A percentile compares a stretch with the other conserved stretches of the same genome.
phyloP scores from a whole-genome alignment of 768 basidiomycete genomes.

The Clavaria fumosa region DNA sequence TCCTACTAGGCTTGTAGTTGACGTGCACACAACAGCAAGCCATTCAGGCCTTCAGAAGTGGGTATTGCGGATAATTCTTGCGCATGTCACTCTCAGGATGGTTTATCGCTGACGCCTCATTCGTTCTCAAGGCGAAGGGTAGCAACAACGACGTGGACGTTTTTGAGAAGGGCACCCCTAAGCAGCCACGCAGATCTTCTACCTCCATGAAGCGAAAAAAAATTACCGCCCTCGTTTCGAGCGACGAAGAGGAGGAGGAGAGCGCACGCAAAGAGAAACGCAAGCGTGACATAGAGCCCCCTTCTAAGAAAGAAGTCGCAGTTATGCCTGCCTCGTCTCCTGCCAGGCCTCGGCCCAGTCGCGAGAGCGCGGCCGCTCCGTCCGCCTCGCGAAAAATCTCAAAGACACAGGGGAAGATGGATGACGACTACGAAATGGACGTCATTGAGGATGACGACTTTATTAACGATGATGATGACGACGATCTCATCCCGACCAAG shows the following conservation, averaged over 20 bases:
- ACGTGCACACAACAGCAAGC: neutral
- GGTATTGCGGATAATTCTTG: too few species aligned
- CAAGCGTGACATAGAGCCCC: too few species aligned
- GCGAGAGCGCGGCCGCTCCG: neutral
- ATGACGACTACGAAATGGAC: conserved; percentile 15
- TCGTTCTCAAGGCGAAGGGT: neutral
- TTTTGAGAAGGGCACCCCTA: conserved; percentile 15
- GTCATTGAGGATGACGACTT: conserved; percentile 12
- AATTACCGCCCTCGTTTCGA: conserved; percentile 18
- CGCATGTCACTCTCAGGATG: too few species aligned
- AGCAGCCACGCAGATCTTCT: conserved; percentile 6
- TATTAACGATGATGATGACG: conserved; percentile 13
- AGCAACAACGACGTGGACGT: conserved; percentile 13
- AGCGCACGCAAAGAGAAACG: too few species aligned
- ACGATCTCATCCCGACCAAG: conserved; percentile 9
- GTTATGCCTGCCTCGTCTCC: conserved; percentile 1
- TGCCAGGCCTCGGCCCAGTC: too few species aligned
- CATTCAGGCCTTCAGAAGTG: too few species aligned
- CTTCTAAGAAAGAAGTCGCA: conserved; percentile 14
- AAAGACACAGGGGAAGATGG: conserved; percentile 10
- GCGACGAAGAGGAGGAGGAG: conserved; percentile 26
- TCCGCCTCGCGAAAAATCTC: conserved; percentile 5
- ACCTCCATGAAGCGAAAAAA: conserved; percentile 20
- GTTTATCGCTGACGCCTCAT: too few species aligned
- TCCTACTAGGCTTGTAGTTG: neutral